Base-by-base conservation (phyloP, 495 filamentous ascomycete species). In the Glonium stellatum region DNA sequence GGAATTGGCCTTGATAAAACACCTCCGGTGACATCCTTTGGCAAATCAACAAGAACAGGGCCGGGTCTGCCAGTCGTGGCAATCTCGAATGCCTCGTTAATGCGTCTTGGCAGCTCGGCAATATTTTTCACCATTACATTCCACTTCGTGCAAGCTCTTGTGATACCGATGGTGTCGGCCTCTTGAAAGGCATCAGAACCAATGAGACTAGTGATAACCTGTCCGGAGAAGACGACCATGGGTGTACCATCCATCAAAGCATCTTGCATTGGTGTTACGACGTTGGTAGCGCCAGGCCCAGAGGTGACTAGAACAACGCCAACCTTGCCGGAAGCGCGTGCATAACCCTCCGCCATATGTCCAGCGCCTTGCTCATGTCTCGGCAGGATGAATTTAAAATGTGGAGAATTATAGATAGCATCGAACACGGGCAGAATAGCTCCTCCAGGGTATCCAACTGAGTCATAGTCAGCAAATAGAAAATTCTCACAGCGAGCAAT, bases 21-120 rank as follows among this genome's bases (percentile, higher is more conserved):
- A 59, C 81, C 80, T 34, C 82, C 87, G 21, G 87, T 89, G 60
- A 90, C 84, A 71, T 90, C 87, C 70, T 89, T 89, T 54, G 87
- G 87, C 42, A 90, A 75, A 71, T 90, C 87, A 34, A 90, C 87
- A 55, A 90, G 79, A 1, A 90, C 87, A n/a, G 87, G 87, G 36
- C 87, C 87, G 8, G 87, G 87, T 27, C 87, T 76, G 34, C 87
- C 87, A 56, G 82, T 83, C 36, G 85, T 89, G 19, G 87, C 87
- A 67, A 90, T 90, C 73, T 90, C 87, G 69, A 90, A 90, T n/a
- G 87, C 87, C 71, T 90, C 87, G 67, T 89, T 89, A 66, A 90
- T 90, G 47, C 87, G 76, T 46, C 83, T 77, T n/a, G 87, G 87
- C 46, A 90, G 72, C 69, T 90, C 87, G 36, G 87, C 87, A 52